Base-by-base conservation (phyloP, 2,329 filamentous ascomycete genomes). In the Alternaria hordeiaustralica region DNA sequence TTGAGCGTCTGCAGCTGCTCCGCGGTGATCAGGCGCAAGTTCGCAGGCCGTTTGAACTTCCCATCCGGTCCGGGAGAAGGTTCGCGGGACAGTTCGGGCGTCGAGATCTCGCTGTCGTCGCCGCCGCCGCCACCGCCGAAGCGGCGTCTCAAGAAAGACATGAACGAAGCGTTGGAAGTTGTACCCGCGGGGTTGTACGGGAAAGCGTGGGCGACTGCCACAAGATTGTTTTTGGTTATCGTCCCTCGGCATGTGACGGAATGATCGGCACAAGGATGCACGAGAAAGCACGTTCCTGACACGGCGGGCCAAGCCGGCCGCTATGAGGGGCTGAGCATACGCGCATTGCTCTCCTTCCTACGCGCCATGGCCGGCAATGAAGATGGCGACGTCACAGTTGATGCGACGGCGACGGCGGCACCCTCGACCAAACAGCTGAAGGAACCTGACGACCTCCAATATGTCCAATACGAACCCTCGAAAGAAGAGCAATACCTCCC, bases 401-500 rank as follows among this genome's bases (percentile, higher is more conserved):
- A 58, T 23, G 36, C 20, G 50, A 30, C 41, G 18, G 21, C 60
- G n/a, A 44, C 54, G 44, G 21, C 50, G 44, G 18, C 50, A 12
- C 20, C 23, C 25, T 33, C 18, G 5, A 11, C 44, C 20, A 51
- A 44, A 26, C 30, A 43, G 18, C 50, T 50, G 59, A 61, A 46
- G 69, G 58, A 58, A 2, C 60, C 71, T 20, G 87, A 41, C 36
- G 36, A 78, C 87, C 75, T 79, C 68, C 83, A 80, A 67, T 90
- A 90, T 77, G 78, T 87, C 64, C 87, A 87, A 71, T 91, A 90
- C 76, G 84, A 88, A 65, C 79, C 80, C 58, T 77, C 84, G 54
- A 87, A 88, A 68, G 89, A 91, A 75, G 85, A 86, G 56, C 82
- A 84, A 60, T 90, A 96, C 78, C 89, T 99, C 45, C 89, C 94